Evolutionary conservation across 352 stramenopile genomes (phyloP), one percentile per base, ranked within the genome.

Genomic region (Pythium aristosporum): DNA sequence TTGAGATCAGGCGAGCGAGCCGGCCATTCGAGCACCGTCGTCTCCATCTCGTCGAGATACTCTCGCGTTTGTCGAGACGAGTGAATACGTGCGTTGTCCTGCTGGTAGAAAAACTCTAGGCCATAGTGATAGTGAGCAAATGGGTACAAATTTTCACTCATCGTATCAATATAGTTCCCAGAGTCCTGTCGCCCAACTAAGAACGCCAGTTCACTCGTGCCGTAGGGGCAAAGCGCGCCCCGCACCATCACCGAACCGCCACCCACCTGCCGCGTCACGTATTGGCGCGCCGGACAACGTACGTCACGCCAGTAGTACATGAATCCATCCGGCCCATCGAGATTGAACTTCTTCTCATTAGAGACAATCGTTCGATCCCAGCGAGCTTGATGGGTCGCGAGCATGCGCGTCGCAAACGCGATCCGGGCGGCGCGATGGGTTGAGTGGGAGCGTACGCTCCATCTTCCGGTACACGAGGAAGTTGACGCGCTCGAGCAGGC

Each of bases 291-390:
- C 11, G 6, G 6, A 12, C 2, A 15, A 8, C 50, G 32, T 5
- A 44, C 6, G 20, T 57, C 50, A 12, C 13, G 30, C 50, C 50
- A 57, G 32, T 57, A 57, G 32, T 28, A 44, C 30, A 30, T 5
- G 34, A 28, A 57, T 6, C 50, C 50, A 18, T 57, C 30, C 4
- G 50, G 50, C 13, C 50, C 50, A 34, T 57, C 32, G 4, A 42
- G n/a, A 28, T 57, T 57, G 34, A 57, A 57, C 18, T 57, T 57
- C 50, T 57, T 57, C 30, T 57, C 50, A 15, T 57, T 30, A 21
- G 50, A 57, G 7, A 57, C 32, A 36, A 36, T 36, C 32, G 32
- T 36, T 9, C 32, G 9, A 9, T 36, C 32, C n/a, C n/a, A n/a
- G n/a, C n/a, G n/a, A n/a, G n/a, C n/a, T n/a, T n/a, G n/a, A n/a